Percentiles rank a stretch among this genome's conserved stretches.
phyloP scores from a whole-genome alignment of 805 yeast genomes.

The Debaryomyces castellii region DNA sequence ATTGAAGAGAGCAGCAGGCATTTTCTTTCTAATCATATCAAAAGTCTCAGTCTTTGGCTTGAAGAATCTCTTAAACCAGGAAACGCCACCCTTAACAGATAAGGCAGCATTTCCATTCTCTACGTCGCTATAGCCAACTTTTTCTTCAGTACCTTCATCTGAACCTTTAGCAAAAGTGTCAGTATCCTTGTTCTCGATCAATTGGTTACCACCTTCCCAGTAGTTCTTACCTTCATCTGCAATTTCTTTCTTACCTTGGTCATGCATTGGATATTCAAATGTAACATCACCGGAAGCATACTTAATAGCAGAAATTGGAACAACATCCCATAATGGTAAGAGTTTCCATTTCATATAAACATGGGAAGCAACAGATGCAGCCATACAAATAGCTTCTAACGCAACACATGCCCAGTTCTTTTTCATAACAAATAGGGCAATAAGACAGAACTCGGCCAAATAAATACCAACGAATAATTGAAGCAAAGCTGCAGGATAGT shows the following conservation, averaged over 20 bases:
- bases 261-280: slow-evolving; percentile 56
- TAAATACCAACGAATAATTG: slow-evolving; percentile 72
- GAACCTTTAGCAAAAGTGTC: slow-evolving; percentile 3
- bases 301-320: slow-evolving; percentile 65
- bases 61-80: slow-evolving; percentile 42
- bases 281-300: slow-evolving; percentile 45
- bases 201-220: slow-evolving; percentile 42
- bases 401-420: slow-evolving; percentile 80
- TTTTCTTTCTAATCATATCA: slow-evolving; percentile 38
- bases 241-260: slow-evolving; percentile 64
- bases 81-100: slow-evolving; percentile 18
- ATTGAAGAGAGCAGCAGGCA: slow-evolving; percentile 44
- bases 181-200: slow-evolving; percentile 18
- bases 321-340: slow-evolving; percentile 62
- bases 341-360: slow-evolving; percentile 58
- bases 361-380: slow-evolving; percentile 59
- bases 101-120: slow-evolving; percentile 2
- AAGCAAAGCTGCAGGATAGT: slow-evolving; percentile 70
- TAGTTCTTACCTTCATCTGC: slow-evolving; percentile 49
- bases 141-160: slow-evolving; percentile 4
- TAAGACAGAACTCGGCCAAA: slow-evolving; percentile 65
- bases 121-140: neutral
- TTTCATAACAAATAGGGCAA: slow-evolving; percentile 72
- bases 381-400: slow-evolving; percentile 60
- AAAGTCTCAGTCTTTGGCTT: slow-evolving; percentile 49